Evolutionary conservation across 2,329 filamentous ascomycete species (phyloP).

Genomic region (Aspergillus sp.): DNA sequence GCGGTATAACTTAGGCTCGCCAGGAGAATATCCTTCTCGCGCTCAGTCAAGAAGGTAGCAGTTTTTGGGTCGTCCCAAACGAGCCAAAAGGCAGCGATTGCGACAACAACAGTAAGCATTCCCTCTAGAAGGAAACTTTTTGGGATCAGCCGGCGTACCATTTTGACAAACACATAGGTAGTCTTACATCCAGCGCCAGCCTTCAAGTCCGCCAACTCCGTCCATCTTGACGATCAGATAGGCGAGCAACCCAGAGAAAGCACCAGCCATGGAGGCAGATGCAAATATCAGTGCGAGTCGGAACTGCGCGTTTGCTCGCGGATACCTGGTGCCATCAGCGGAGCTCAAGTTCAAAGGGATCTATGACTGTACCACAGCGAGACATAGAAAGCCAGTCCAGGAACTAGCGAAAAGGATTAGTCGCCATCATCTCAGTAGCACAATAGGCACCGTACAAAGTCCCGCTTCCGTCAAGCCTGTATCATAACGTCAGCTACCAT

Average conservation of each 20-base stretch:
- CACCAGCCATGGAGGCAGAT: constrained; percentile 54
- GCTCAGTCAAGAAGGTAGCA: constrained; percentile 46
- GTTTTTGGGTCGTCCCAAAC: constrained; percentile 52
- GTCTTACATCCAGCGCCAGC: constrained; percentile 54
- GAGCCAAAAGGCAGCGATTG: constrained; percentile 47
- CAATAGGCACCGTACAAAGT: background rate
- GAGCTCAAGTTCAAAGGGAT: too few relatives aligned
- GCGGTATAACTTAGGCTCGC: constrained; percentile 37
- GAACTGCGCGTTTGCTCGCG: constrained; percentile 47
- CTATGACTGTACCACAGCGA: background rate
- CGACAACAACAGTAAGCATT: constrained; percentile 49
- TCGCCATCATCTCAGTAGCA: background rate
- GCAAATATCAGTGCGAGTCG: constrained; percentile 54
- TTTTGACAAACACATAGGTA: background rate
- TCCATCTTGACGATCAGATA: constrained; percentile 58
- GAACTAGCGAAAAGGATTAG: background rate
- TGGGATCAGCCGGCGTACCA: background rate
- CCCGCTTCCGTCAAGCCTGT: background rate
- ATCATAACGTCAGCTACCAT: background rate
- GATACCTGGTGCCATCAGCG: constrained; percentile 38
- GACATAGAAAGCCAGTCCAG: background rate
- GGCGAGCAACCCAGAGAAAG: constrained; percentile 57
- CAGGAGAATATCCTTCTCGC: constrained; percentile 45
- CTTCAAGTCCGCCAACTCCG: constrained; percentile 51
- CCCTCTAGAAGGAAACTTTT: constrained; percentile 51